Evolutionary conservation across 345 rosid species (phyloP).

Genomic region (Citrus glauca): DNA sequence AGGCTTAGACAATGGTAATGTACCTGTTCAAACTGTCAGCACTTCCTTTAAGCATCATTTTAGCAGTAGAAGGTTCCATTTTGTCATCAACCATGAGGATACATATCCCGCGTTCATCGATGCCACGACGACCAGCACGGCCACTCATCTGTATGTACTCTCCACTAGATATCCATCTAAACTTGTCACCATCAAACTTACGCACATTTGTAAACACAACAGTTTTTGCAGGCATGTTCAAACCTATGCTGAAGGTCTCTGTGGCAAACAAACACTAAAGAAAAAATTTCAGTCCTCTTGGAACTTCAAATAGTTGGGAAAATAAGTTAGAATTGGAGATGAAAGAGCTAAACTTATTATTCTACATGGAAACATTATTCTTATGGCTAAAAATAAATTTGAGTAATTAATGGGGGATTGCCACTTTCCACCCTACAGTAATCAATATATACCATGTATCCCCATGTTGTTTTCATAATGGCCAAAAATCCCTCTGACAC

Average conservation of each 20-base stretch:
- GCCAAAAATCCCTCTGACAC: too few species aligned
- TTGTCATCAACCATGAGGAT: constrained; percentile 97
- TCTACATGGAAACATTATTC: neutral
- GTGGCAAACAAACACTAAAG: constrained; percentile 96
- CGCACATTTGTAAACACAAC: constrained; percentile 98
- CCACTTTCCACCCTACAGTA: too few species aligned
- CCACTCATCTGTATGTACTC: constrained; percentile 99
- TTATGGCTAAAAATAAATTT: neutral
- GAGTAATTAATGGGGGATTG: too few species aligned
- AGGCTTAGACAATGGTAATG: constrained; percentile 3
- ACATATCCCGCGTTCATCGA: constrained; percentile 92
- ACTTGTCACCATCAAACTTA: constrained; percentile 97
- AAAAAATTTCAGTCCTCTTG: constrained; percentile 21
- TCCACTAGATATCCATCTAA: constrained; percentile 97
- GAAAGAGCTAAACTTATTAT: neutral
- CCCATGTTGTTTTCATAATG: too few species aligned
- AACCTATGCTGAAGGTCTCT: constrained; percentile 97
- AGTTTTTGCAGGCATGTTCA: constrained; percentile 99
- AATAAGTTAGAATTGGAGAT: neutral
- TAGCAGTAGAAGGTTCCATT: constrained; percentile 94
- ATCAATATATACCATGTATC: too few species aligned
- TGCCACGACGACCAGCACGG: constrained; percentile 99
- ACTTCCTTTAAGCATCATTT: constrained; percentile 88
- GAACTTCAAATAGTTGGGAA: constrained; percentile 1
- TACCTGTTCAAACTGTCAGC: constrained; percentile 99